Percentiles rank a stretch among this genome's conserved stretches.
These are phyloP conservation scores for Kodamaea anthophila DNA, from an alignment of 1,139 yeast species.

Conservation along the genomic window DNA sequence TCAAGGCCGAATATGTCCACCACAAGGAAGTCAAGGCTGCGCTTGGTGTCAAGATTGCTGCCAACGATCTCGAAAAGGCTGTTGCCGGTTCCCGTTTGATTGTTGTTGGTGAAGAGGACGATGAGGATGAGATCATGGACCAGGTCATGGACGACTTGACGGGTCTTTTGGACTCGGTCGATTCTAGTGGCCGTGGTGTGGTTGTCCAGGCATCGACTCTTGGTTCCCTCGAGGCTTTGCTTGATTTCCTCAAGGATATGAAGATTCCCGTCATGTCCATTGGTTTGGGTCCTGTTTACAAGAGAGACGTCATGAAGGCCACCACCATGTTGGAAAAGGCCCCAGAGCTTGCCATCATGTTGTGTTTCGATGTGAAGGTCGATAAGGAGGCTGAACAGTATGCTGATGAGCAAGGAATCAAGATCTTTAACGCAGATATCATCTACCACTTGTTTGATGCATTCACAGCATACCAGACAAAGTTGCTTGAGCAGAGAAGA, in stretches of 20 bases:
- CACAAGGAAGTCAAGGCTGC: slow-evolving; percentile 98
- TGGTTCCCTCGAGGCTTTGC: slow-evolving; percentile 94
- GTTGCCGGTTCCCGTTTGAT: slow-evolving; percentile 97
- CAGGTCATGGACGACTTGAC: slow-evolving; percentile 98
- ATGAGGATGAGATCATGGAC: slow-evolving; percentile 95
- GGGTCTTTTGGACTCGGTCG: slow-evolving; percentile 90
- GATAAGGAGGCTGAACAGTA: slow-evolving; percentile 98
- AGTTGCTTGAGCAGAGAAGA: slow-evolving; percentile 84
- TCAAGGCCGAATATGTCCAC: slow-evolving; percentile 90
- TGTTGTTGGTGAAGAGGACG: slow-evolving; percentile 95
- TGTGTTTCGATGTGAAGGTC: slow-evolving; percentile 94
- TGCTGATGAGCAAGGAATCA: slow-evolving; percentile 87
- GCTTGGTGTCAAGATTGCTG: slow-evolving; percentile 96
- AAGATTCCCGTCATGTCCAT: slow-evolving; percentile 98
- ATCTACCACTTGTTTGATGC: slow-evolving; percentile 95
- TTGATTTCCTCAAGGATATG: slow-evolving; percentile 96
- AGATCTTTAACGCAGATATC: slow-evolving; percentile 90
- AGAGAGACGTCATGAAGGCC: slow-evolving; percentile 97
- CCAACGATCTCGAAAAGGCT: slow-evolving; percentile 95
- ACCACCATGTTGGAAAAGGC: slow-evolving; percentile 95
- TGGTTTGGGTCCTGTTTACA: slow-evolving; percentile 95
- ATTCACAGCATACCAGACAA: slow-evolving; percentile 85
- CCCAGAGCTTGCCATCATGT: slow-evolving; percentile 91
- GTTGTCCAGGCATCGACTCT: slow-evolving; percentile 97
- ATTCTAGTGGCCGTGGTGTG: slow-evolving; percentile 91